phyloP scores from a whole-genome alignment of 2,329 filamentous ascomycete species.

The Neonectria coccinea region DNA sequence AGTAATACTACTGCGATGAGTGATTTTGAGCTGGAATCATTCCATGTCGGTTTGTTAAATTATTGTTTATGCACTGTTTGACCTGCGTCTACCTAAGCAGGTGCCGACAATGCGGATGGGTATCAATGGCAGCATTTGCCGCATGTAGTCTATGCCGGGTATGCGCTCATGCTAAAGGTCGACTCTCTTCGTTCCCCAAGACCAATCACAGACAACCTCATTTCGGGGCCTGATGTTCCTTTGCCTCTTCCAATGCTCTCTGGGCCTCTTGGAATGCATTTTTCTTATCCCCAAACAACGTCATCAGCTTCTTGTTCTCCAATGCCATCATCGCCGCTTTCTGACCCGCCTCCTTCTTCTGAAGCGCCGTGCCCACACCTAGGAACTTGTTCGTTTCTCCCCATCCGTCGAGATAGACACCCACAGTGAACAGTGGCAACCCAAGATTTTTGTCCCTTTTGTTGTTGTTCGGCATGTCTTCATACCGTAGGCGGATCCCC shows the following conservation, averaged over 20 bases:
- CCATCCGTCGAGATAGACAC: constrained; percentile 75
- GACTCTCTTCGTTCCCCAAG: not conserved
- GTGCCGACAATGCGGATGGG: not conserved
- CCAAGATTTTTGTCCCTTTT: constrained; percentile 66
- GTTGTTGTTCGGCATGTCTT: constrained; percentile 62
- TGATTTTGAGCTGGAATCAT: not conserved
- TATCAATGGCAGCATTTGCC: constrained; percentile 7
- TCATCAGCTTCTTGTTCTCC: constrained; percentile 73
- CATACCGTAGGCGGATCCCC: constrained; percentile 71
- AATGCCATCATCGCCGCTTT: constrained; percentile 74
- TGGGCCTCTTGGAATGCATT: constrained; percentile 53
- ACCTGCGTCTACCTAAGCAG: not conserved
- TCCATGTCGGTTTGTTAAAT: constrained; percentile 2
- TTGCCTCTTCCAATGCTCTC: constrained; percentile 32
- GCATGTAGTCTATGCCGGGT: not conserved
- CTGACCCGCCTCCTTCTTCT: constrained; percentile 76
- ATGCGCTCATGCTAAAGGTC: not conserved
- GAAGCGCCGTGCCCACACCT: constrained; percentile 71
- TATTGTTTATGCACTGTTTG: constrained; percentile 12
- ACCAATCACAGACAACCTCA: not conserved
- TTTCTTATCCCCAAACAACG: constrained; percentile 62
- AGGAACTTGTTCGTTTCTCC: constrained; percentile 72
- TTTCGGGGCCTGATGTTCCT: constrained; percentile 2
- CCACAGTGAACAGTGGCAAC: constrained; percentile 71
- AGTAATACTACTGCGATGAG: not conserved